These are phyloP conservation scores for Plasmodium berghei DNA, from an alignment of 169 alveolate genomes.

Conservation along the genomic window DNA sequence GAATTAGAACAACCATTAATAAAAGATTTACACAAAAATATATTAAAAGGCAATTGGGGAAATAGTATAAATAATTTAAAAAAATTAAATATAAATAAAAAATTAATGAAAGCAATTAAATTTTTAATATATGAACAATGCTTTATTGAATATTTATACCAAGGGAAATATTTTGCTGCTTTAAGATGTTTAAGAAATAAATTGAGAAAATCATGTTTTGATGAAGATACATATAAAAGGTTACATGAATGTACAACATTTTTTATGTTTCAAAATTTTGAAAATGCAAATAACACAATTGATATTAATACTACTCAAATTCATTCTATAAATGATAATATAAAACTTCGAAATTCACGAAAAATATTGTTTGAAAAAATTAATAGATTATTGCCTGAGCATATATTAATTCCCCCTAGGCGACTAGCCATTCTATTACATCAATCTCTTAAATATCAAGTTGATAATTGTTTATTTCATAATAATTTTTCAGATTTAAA, in stretches of 20 bases:
- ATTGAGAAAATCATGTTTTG: conserved; percentile 38
- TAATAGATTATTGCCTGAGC: conserved; percentile 71
- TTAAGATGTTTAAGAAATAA: conserved; percentile 78
- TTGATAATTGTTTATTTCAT: conserved; percentile 63
- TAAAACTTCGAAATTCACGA: conserved; percentile 28
- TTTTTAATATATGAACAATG: conserved; percentile 83
- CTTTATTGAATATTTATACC: conserved; percentile 79
- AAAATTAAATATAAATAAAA: conserved; percentile 64
- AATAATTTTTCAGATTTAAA: conserved; percentile 49
- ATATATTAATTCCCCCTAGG: conserved; percentile 64
- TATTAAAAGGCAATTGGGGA: conserved; percentile 78
- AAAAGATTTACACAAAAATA: conserved; percentile 73
- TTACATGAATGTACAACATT: conserved; percentile 68
- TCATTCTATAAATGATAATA: conserved; percentile 1
- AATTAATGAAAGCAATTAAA: conserved; percentile 77
- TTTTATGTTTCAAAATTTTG: conserved; percentile 14
- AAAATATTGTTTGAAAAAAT: conserved; percentile 65
- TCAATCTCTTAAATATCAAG: conserved; percentile 66
- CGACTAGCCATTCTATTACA: conserved; percentile 70
- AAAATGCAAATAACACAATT: neutral
- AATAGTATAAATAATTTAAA: conserved; percentile 75
- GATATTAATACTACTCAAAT: neutral
- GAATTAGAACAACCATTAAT: conserved; percentile 76
- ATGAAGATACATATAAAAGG: conserved; percentile 67
- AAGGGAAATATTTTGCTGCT: conserved; percentile 78